A percentile compares a stretch with the other conserved stretches of the same genome.
Evolutionary conservation across 176 grass and related monocot genomes (phyloP).

Genomic region (Aegilops umbellulata): DNA sequence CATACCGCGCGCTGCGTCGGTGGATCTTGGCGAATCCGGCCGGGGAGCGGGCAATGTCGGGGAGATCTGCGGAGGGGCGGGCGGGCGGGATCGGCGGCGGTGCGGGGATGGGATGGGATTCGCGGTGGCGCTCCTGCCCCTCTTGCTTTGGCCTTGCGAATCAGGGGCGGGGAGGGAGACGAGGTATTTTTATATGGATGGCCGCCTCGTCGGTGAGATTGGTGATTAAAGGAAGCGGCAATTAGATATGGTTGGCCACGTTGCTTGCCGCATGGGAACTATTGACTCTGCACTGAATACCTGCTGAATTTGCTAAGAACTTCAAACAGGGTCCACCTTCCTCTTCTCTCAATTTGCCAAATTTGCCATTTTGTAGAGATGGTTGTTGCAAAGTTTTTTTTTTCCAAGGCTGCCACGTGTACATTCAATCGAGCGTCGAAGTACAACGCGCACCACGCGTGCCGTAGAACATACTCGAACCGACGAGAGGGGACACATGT

Average conservation of each 20-base stretch:
- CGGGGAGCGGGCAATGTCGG: conserved; percentile 12
- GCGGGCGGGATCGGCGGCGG: conserved; percentile 24
- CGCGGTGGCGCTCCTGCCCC: conserved; percentile 27
- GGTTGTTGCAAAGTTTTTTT: not conserved
- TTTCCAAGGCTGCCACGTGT: not conserved
- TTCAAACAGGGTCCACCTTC: not conserved
- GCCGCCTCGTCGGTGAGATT: conserved; percentile 42
- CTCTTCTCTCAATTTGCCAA: not conserved
- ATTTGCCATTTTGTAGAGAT: not conserved
- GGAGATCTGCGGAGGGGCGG: conserved; percentile 37
- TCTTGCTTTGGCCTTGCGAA: conserved; percentile 28
- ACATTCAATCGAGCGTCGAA: not conserved
- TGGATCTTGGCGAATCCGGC: conserved; percentile 50
- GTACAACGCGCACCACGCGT: not conserved
- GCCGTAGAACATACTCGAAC: not conserved
- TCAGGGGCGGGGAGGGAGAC: conserved; percentile 32
- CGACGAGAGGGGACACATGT: not conserved
- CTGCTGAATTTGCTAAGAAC: not conserved
- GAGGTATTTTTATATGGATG: conserved; percentile 38
- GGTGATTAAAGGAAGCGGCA: not conserved
- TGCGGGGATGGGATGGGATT: not conserved
- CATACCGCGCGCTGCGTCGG: conserved; percentile 14
- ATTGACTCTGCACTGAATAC: conserved; percentile 24
- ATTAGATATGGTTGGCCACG: conserved; percentile 11
- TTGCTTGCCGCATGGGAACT: not conserved